Conservation (phyloP, 177 flowering plant species). For the Vitis hybrid region DNA sequence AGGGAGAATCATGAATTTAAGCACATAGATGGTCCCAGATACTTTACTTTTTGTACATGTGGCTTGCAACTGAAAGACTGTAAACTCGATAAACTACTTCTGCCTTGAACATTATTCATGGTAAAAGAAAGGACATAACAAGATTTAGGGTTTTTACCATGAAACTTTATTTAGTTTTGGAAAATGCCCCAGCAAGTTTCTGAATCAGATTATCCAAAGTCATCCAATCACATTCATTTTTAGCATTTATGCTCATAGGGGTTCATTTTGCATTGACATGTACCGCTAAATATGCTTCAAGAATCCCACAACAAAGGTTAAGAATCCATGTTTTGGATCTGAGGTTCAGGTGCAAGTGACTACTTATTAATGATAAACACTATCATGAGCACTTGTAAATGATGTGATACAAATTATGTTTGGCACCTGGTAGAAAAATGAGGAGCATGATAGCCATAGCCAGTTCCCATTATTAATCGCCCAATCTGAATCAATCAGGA, state of each 20-base stretch:
- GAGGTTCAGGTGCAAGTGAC: background rate
- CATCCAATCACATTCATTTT: background rate
- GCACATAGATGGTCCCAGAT: background rate
- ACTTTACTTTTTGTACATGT: background rate
- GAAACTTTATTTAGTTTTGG: no score
- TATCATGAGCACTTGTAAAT: background rate
- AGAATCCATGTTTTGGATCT: background rate
- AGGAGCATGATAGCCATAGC: conserved; percentile 96
- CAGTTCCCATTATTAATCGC: conserved; percentile 94
- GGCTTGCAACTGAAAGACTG: background rate
- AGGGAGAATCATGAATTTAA: background rate
- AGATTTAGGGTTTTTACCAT: no score
- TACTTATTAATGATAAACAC: background rate
- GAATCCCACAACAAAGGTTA: background rate
- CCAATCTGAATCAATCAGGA: conserved; percentile 96
- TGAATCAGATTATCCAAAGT: background rate
- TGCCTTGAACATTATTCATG: no score
- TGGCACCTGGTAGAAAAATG: conserved; percentile 91
- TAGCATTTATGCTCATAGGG: background rate
- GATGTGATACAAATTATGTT: background rate
- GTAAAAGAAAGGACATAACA: background rate
- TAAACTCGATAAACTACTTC: no score
- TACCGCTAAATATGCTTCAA: background rate
- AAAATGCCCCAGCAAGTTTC: no score
- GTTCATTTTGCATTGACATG: background rate